phyloP scores from a whole-genome alignment of 345 rosid species.

The Euphorbia pulcherrima region DNA sequence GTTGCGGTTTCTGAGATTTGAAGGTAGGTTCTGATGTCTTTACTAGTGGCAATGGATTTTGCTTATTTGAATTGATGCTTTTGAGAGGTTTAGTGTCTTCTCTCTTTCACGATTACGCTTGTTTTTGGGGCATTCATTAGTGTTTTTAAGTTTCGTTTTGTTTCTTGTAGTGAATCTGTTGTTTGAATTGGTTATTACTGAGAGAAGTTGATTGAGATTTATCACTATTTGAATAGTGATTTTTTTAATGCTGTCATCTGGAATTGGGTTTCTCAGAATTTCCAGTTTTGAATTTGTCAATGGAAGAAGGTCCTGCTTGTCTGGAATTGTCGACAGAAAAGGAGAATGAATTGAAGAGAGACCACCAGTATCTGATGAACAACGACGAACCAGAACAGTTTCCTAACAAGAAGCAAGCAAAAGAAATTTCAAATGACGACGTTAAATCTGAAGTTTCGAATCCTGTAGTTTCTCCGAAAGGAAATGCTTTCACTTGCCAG shows the following conservation, averaged over 20 bases:
- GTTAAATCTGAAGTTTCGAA: slow-evolving; percentile 76
- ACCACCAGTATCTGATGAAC: slow-evolving; percentile 29
- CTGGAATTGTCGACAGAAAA: slow-evolving; percentile 29
- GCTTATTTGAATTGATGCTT: slow-evolving; percentile 10
- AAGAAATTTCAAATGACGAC: slow-evolving; percentile 72
- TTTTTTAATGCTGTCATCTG: slow-evolving; percentile 29
- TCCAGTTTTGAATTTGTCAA: slow-evolving; percentile 15
- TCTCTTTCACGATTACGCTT: background rate
- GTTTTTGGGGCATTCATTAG: background rate
- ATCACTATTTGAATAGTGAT: background rate
- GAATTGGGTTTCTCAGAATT: background rate
- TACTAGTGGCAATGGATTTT: slow-evolving; percentile 3
- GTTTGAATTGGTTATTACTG: slow-evolving; percentile 1
- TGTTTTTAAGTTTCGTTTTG: background rate
- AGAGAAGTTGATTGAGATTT: background rate
- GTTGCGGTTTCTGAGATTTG: slow-evolving; percentile 8
- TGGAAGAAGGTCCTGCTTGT: slow-evolving; percentile 59
- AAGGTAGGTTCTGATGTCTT: slow-evolving; percentile 15
- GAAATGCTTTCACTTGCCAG: slow-evolving; percentile 40
- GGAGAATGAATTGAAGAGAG: slow-evolving; percentile 46
- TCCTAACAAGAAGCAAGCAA: slow-evolving; percentile 54
- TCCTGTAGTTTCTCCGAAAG: slow-evolving; percentile 58
- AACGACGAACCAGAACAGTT: slow-evolving; percentile 27
- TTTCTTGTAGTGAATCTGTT: background rate
- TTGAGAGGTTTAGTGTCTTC: slow-evolving; percentile 14